Evolutionary conservation across 2,329 filamentous ascomycete genomes (phyloP).

Genomic region (Fusarium musae): DNA sequence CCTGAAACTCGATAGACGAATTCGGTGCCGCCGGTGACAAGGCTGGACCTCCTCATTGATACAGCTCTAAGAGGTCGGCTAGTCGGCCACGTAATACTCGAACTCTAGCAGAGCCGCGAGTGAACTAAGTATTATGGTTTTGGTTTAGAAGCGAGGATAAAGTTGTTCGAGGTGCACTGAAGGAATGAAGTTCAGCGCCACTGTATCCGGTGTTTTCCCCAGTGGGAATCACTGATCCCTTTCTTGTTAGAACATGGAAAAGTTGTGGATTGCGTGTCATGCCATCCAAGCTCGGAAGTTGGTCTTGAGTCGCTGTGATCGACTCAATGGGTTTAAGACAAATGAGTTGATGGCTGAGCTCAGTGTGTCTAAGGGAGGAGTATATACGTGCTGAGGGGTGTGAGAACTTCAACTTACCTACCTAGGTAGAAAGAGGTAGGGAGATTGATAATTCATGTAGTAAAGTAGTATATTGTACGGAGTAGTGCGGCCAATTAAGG

Average conservation of each 20-base stretch:
- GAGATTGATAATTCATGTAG: not conserved
- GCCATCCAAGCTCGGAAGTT: constrained; percentile 1
- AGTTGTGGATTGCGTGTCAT: constrained; percentile 22
- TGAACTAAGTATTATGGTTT: constrained; percentile 3
- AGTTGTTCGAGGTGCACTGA: constrained; percentile 5
- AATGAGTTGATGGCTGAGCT: constrained; percentile 19
- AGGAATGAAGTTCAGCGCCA: constrained; percentile 34
- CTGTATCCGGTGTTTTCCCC: not conserved
- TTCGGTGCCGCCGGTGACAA: constrained; percentile 30
- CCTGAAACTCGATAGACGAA: constrained; percentile 28
- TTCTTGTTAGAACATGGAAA: not conserved
- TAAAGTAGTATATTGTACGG: not conserved
- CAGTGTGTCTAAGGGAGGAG: constrained; percentile 2
- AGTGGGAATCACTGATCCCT: not conserved
- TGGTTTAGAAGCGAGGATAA: constrained; percentile 6
- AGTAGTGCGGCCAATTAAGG: not conserved
- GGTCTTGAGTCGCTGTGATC: constrained; percentile 11
- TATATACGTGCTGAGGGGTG: constrained; percentile 9
- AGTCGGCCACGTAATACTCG: constrained; percentile 16
- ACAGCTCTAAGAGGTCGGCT: not conserved
- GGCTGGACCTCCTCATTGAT: constrained; percentile 8
- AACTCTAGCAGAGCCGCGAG: constrained; percentile 1
- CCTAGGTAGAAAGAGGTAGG: not conserved
- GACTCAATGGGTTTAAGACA: constrained; percentile 13
- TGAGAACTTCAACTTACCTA: not conserved